These are phyloP conservation scores for Penicillium oxalicum DNA, from an alignment of 2,329 filamentous ascomycete genomes.

Conservation along the genomic window DNA sequence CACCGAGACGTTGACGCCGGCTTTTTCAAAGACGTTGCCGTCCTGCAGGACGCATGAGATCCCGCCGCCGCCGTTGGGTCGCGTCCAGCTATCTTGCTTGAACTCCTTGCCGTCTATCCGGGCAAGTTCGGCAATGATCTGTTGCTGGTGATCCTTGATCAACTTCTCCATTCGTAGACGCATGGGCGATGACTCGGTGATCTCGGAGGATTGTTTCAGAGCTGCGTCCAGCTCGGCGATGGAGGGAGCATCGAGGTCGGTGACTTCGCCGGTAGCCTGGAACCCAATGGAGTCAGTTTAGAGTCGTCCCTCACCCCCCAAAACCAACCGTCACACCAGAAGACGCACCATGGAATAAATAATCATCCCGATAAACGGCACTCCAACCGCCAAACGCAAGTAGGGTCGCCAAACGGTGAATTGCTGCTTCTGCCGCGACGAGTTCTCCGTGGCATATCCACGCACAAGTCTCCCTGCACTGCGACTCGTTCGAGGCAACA, in stretches of 20 bases:
- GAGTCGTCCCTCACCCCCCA: too few relatives aligned
- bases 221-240: constrained; percentile 82
- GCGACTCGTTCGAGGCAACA: constrained; percentile 18
- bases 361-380: constrained; percentile 45
- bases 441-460: constrained; percentile 23
- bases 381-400: constrained; percentile 44
- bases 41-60: constrained; percentile 94
- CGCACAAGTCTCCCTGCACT: constrained; percentile 18
- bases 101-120: constrained; percentile 79
- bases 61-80: constrained; percentile 83
- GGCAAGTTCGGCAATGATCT: constrained; percentile 78
- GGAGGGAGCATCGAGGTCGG: constrained; percentile 46
- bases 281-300: too few relatives aligned
- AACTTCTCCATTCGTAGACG: constrained; percentile 95
- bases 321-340: too few relatives aligned
- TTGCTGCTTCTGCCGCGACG: constrained; percentile 18
- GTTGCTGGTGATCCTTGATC: constrained; percentile 85
- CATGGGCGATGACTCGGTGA: constrained; percentile 81
- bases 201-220: constrained; percentile 68
- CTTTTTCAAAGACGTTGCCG: constrained; percentile 96
- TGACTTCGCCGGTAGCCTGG: constrained; percentile 34
- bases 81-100: constrained; percentile 76
- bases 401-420: constrained; percentile 43
- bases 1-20: constrained; percentile 87
- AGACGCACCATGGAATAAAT: constrained; percentile 46